phyloP scores from a whole-genome alignment of 805 yeast species.

The Blastobotrys attinorum region DNA sequence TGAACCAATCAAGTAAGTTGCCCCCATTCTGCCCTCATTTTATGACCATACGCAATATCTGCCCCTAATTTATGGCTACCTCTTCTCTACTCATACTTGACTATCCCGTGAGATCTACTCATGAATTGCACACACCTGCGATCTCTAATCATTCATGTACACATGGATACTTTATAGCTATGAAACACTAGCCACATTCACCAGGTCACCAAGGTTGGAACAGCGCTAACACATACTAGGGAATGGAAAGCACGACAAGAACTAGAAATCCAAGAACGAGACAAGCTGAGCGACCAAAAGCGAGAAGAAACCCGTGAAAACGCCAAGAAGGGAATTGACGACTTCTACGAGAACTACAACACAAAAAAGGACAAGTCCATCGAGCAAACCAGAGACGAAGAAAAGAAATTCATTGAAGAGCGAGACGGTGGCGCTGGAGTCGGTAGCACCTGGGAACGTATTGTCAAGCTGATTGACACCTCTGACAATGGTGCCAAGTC shows the following conservation, averaged over 20 bases:
- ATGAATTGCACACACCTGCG: no score
- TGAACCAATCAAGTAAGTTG: conserved; percentile 46
- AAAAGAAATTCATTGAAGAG: conserved; percentile 59
- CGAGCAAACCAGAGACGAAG: conserved; percentile 56
- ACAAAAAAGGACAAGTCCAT: conserved; percentile 66
- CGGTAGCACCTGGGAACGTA: conserved; percentile 54
- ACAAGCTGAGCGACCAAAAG: conserved; percentile 56
- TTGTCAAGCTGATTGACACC: conserved; percentile 41
- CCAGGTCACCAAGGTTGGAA: no score
- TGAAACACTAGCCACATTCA: no score
- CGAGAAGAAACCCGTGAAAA: conserved; percentile 59
- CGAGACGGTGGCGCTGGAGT: conserved; percentile 49
- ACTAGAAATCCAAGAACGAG: conserved; percentile 72
- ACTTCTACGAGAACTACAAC: conserved; percentile 86
- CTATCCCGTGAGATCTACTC: no score
- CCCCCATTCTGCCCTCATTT: no score
- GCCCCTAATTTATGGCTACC: no score
- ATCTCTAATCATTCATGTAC: no score
- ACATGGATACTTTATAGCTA: no score
- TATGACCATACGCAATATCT: no score
- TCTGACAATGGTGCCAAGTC: conserved; percentile 39
- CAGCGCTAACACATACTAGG: no score
- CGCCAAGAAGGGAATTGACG: conserved; percentile 80
- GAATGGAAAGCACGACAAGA: conserved; percentile 82
- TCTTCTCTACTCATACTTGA: no score